Evolutionary conservation across 225 moss, liverwort and hornwort species (phyloP).

Genomic region (Ulota crispa): DNA sequence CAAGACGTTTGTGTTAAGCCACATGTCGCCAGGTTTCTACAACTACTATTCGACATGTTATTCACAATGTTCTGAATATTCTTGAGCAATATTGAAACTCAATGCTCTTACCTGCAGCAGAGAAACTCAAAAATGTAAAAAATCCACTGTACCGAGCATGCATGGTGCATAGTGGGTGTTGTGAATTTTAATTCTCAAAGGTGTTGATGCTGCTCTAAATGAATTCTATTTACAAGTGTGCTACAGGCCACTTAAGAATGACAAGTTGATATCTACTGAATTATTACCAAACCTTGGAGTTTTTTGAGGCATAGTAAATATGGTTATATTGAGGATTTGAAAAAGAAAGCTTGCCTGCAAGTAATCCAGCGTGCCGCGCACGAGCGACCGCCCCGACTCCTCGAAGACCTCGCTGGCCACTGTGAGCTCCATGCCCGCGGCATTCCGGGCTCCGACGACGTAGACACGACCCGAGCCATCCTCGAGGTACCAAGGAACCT

Average conservation of each 20-base stretch:
- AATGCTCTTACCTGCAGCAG: not conserved
- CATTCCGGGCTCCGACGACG: constrained; percentile 87
- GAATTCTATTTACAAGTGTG: not conserved
- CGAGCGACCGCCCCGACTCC: constrained; percentile 95
- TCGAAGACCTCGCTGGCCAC: constrained; percentile 96
- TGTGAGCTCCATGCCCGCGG: constrained; percentile 93
- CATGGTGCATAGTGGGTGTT: not conserved
- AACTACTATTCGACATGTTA: not conserved
- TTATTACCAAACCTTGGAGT: not conserved
- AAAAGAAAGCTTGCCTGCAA: constrained; percentile 39
- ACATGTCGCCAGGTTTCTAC: not conserved
- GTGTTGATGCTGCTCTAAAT: not conserved
- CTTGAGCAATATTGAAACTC: not conserved
- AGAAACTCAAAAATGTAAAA: not conserved
- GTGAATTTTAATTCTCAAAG: not conserved
- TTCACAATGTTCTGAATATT: not conserved
- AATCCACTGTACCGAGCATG: not conserved
- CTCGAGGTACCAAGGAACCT: constrained; percentile 97
- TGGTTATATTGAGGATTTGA: not conserved
- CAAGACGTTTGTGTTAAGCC: constrained; percentile 33
- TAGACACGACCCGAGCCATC: constrained; percentile 85
- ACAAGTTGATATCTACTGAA: not conserved
- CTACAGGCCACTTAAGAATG: not conserved
- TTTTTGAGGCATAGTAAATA: not conserved
- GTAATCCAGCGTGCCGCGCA: constrained; percentile 96